Evolutionary conservation across 2,329 filamentous ascomycete genomes (phyloP), one percentile per base, ranked within the genome.

Genomic region (Penicillium sp.): DNA sequence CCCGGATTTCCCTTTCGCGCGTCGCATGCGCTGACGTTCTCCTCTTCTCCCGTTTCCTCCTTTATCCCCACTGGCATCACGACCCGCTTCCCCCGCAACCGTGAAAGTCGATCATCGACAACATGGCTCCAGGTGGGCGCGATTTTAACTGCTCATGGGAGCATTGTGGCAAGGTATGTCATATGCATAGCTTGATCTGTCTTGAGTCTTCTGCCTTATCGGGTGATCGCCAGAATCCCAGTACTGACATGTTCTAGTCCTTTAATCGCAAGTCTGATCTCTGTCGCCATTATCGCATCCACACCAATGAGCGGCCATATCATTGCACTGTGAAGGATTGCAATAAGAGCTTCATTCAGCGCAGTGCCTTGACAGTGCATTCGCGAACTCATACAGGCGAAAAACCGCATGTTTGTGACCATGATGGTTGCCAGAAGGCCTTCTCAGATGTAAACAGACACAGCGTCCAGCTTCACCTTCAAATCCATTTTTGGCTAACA

Each of bases 251-350:
- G 24, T 58, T 24, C 48, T 62, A 79, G 77, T 77, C 76, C 6
- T 79, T 79, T 70, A 79, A 79, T 71, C 75, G 77, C 68, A 79
- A 79, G 58, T 79, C 77, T 22, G 77, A 79, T 65, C 72, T 79
- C 41, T 75, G 75, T 63, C 71, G 77, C 58, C 77, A 79, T 62
- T 77, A 75, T 63, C 75, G 77, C 55, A 79, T 79, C 66, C 77
- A 79, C 55, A 79, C 77, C 62, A 79, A 79, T 62, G 77, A 79
- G 60, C 74, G 77, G 48, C 77, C 77, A n/a, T 79, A 79, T 58
- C 73, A 75, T 49, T 79, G 77, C 65, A 77, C 70, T 1, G 72
- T 77, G 48, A 69, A 73, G 51, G 74, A 75, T 56, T 79, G 77
- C 68, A 75, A 74, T 55, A 79, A 79, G 66, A 79, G 75, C 63